phyloP scores from a whole-genome alignment of 140 eudicot species.

The Senecio squalidus region DNA sequence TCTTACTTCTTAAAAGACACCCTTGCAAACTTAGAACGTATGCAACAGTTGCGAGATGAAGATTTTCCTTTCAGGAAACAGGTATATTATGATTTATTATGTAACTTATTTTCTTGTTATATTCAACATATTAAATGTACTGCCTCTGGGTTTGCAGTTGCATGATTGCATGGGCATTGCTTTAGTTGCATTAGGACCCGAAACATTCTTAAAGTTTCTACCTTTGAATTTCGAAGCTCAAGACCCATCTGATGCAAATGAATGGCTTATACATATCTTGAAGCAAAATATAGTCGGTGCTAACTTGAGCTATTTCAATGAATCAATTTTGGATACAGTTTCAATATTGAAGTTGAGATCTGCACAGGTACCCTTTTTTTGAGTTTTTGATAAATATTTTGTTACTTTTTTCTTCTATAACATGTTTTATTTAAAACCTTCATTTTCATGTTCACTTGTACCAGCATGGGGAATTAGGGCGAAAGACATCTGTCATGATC shows the following conservation, averaged over 20 bases:
- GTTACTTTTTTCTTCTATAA: background rate
- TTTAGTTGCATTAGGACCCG: slow-evolving; percentile 87
- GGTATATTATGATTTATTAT: slow-evolving; percentile 28
- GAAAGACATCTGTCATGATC: slow-evolving; percentile 54
- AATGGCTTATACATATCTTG: slow-evolving; percentile 84
- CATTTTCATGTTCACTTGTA: slow-evolving; percentile 13
- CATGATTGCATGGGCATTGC: slow-evolving; percentile 87
- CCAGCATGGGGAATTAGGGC: slow-evolving; percentile 71
- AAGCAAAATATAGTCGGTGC: slow-evolving; percentile 85
- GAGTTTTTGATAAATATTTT: too few species aligned
- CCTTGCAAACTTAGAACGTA: slow-evolving; percentile 65
- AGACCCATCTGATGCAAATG: slow-evolving; percentile 59
- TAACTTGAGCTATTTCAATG: slow-evolving; percentile 57
- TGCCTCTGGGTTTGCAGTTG: slow-evolving; percentile 43
- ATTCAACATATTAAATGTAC: background rate
- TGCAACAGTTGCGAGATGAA: slow-evolving; percentile 79
- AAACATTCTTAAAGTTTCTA: slow-evolving; percentile 46
- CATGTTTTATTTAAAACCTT: slow-evolving; percentile 5
- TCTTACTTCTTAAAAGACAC: slow-evolving; percentile 49
- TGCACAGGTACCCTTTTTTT: slow-evolving; percentile 54
- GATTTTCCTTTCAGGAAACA: slow-evolving; percentile 75
- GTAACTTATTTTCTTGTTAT: background rate
- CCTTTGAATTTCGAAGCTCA: slow-evolving; percentile 68
- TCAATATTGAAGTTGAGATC: slow-evolving; percentile 57
- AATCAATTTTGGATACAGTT: slow-evolving; percentile 45